Evolutionary conservation across 352 stramenopile genomes (phyloP).

Genomic region (Blastocystis sp.): DNA sequence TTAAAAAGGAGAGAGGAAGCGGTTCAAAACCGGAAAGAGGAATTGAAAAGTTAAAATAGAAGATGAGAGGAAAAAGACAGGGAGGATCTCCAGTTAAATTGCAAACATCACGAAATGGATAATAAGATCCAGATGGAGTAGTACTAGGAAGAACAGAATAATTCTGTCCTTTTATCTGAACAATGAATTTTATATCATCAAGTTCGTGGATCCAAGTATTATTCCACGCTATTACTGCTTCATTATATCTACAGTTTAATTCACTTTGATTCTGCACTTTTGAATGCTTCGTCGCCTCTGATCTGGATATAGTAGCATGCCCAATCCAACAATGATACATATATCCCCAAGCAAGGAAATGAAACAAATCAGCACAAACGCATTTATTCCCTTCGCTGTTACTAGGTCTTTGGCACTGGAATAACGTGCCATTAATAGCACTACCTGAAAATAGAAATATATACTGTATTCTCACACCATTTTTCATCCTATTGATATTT

Average conservation of each 20-base stretch:
- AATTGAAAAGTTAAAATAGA: neutral
- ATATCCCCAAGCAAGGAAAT: slow-evolving; percentile 15
- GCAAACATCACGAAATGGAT: slow-evolving; percentile 35
- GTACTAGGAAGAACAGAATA: neutral
- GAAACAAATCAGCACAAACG: neutral
- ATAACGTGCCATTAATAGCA: no score
- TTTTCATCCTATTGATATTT: no score
- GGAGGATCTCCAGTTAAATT: neutral
- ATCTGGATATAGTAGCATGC: neutral
- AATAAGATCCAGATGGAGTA: slow-evolving; percentile 3
- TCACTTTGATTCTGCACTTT: neutral
- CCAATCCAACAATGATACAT: neutral
- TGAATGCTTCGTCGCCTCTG: neutral
- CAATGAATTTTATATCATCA: neutral
- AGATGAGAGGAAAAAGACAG: neutral
- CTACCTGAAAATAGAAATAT: no score
- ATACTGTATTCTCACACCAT: no score
- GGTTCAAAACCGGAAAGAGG: neutral
- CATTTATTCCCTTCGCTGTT: neutral
- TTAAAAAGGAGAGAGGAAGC: neutral
- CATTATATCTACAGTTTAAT: slow-evolving; percentile 19
- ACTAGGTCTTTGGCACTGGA: neutral
- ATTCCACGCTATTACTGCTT: neutral
- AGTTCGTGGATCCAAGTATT: neutral
- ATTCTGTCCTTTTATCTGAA: neutral